phyloP scores from a whole-genome alignment of 805 yeast genomes.

The Yamadazyma tumulicola region DNA sequence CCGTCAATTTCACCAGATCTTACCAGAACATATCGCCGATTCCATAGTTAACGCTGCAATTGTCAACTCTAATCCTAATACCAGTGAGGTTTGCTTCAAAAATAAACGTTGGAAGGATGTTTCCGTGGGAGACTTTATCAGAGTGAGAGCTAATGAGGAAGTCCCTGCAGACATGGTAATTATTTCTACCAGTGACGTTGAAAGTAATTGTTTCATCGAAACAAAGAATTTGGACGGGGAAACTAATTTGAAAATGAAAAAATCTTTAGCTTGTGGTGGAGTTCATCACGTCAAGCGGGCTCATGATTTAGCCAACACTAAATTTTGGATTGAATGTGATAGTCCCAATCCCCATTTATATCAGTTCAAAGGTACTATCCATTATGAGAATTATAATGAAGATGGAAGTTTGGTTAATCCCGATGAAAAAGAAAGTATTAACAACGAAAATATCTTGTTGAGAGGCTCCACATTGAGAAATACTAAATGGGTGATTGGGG shows the following conservation, averaged over 20 bases:
- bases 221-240: slow-evolving; percentile 85
- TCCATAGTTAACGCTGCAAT: slow-evolving; percentile 20
- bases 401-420: slow-evolving; percentile 26
- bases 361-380: slow-evolving; percentile 62
- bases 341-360: slow-evolving; percentile 67
- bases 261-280: slow-evolving; percentile 52
- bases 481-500: slow-evolving; percentile 72
- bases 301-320: slow-evolving; percentile 53
- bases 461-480: slow-evolving; percentile 74
- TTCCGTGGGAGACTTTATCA: slow-evolving; percentile 67
- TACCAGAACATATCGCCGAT: slow-evolving; percentile 11
- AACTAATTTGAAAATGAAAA: slow-evolving; percentile 64
- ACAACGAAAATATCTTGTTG: slow-evolving; percentile 59
- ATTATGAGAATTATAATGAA: slow-evolving; percentile 43
- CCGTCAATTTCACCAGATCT: slow-evolving; percentile 8
- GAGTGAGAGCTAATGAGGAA: slow-evolving; percentile 72
- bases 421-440: slow-evolving; percentile 53
- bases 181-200: slow-evolving; percentile 62
- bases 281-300: slow-evolving; percentile 47
- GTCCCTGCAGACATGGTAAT: slow-evolving; percentile 73
- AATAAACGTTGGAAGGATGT: slow-evolving; percentile 66
- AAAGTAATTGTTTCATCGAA: slow-evolving; percentile 71
- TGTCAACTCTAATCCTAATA: slow-evolving; percentile 25
- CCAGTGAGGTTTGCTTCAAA: slow-evolving; percentile 38
- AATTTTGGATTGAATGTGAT: slow-evolving; percentile 66